Evolutionary conservation across 2,329 filamentous ascomycete species (phyloP).

Genomic region (Monilinia vaccinii-corymbosi): DNA sequence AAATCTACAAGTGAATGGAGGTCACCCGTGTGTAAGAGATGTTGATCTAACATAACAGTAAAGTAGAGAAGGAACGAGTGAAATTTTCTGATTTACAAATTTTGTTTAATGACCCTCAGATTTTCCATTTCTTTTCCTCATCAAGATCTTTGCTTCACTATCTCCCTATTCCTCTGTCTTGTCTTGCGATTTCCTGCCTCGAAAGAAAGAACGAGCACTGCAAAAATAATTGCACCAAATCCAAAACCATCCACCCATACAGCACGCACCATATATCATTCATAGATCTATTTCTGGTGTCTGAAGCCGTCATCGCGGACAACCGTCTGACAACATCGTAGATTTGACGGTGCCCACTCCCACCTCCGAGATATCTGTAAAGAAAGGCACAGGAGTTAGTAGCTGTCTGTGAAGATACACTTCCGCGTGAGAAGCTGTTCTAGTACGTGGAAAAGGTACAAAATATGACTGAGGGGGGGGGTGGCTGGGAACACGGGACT

Average conservation of each 20-base stretch:
- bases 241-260: too few relatives aligned
- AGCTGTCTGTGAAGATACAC: rapidly evolving
- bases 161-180: not conserved
- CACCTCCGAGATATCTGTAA: not conserved
- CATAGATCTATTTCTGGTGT: not conserved
- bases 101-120: not conserved
- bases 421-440: not conserved
- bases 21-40: not conserved
- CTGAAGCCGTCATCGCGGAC: not conserved
- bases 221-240: not conserved
- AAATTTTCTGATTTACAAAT: not conserved
- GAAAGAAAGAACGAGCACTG: not conserved
- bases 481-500: not conserved
- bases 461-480: not conserved
- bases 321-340: not conserved
- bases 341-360: not conserved
- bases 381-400: not conserved
- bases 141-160: not conserved
- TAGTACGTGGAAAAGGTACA: too few relatives aligned
- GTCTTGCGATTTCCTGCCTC: not conserved
- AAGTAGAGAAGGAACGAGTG: not conserved
- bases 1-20: not conserved
- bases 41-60: not conserved
- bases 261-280: too few relatives aligned
- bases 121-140: not conserved